Base-by-base conservation (phyloP, 2,329 filamentous ascomycete genomes). In the Fusarium buxicola region DNA sequence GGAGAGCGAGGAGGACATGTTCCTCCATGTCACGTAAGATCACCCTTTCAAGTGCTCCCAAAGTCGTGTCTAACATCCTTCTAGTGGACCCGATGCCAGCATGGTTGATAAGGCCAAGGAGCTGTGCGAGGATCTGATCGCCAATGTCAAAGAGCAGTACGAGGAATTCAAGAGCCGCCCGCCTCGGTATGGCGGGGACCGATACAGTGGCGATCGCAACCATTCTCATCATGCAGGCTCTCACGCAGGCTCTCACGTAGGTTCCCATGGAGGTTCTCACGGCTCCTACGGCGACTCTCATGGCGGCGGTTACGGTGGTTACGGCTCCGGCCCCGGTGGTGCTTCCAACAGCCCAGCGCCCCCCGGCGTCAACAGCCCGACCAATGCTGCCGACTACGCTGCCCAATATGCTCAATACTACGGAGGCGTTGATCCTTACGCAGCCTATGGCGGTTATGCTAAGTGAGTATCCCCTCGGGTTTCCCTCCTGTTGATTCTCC, bases 1-100 rank as follows among this genome's bases (percentile, higher is more conserved):
- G 36, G 95, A 99, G 78, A 96, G 92, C 66, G 94, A 99, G 43
- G 94, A 98, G 74, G 87, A 92, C 3, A 98, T 99, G 93, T 98
- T 93, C 73, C 84, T 99, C 40, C 94, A 98, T 76, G 94, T 98
- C 66, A 92, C 95, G 91, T 96, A 84, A 75, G 91, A 84, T 25
- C 21, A 30, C 6, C 25, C 21, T 21, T 32, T 28, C 18, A 9
- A 31, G 12, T 21, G 9, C 2, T 21, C n/a, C 11, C 16, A n/a
- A 12, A 11, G 8, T 4, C 4, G 8, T 15, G 31, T 44, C 78
- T 83, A 61, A 82, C 69, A 51, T 30, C 31, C 18, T 61, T 7
- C 27, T 65, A 96, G 92, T 61, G 94, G 94, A 6, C 95, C 95
- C 7, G 92, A 97, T 73, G 86, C 91, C 13, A 86, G 86, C 60